Base-by-base conservation (phyloP, 2,329 filamentous ascomycete species). In the Botrytis fragariae region DNA sequence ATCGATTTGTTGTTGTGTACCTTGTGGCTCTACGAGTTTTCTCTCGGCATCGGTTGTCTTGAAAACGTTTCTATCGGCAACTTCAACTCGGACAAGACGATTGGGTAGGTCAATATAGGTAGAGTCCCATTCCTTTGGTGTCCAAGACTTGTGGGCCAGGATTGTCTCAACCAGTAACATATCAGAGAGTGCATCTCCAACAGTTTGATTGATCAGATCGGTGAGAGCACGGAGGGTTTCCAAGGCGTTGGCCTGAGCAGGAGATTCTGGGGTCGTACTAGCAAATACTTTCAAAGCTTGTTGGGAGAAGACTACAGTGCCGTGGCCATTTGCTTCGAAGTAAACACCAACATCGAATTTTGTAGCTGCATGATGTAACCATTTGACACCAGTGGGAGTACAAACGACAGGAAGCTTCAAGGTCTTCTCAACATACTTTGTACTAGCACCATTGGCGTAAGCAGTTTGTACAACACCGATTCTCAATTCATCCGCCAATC, bases 261-360 rank as follows among this genome's bases (percentile, higher is more conserved):
- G 95, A 0, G 94, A 97, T 82, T 97, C 92, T 9, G 96, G 95
- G 81, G 94, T 88, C 74, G 92, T 92, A 79, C 89, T 92, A 77
- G 87, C 88, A 84, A 99, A 97, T 67, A 89, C 87, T 78, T 92
- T 91, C 64, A 95, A 85, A 6, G 95, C 95, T 74, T 93, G 90
- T 73, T 92, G 89, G 1, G 93, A 97, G 87, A 99, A 99, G 72
- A 98, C 91, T 51, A 98, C 92, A 16, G 96, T 99, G 77, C 96
- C 96, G 83, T 99, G 96, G 44, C 96, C 96, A 81, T 99, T 99
- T 77, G 96, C 96, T 85, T 99, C 96, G 80, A 99, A 99, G 85
- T 99, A 99, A 70, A 98, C 94, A 73, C 96, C 96, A 72, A 98
- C 91, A 79, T 99, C 96, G 79, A 97, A 97, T 77, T 95, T 93